phyloP scores from a whole-genome alignment of 192 early-diverging fungal species.

The Cladochytrium replicatum region DNA sequence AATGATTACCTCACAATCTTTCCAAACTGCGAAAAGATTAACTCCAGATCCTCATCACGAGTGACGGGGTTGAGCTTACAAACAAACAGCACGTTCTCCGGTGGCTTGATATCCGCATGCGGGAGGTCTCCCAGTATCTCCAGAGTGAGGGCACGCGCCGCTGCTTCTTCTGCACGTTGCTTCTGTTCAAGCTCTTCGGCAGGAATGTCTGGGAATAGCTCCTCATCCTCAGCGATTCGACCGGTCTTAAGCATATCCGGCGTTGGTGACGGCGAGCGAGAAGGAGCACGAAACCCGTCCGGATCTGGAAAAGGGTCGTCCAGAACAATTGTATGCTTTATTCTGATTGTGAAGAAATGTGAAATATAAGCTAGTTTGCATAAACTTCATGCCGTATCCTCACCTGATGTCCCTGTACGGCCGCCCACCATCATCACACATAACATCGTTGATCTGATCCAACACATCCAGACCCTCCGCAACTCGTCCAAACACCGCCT shows the following conservation, averaged over 20 bases:
- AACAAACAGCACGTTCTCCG: slow-evolving; percentile 94
- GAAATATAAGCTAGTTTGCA: slow-evolving; percentile 1
- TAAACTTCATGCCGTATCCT: not conserved
- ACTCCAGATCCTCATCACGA: slow-evolving; percentile 76
- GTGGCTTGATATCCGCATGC: slow-evolving; percentile 92
- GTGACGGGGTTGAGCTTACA: slow-evolving; percentile 90
- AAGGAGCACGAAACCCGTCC: slow-evolving; percentile 49
- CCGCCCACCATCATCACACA: slow-evolving; percentile 60
- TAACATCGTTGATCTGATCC: slow-evolving; percentile 61
- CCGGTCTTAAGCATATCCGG: slow-evolving; percentile 56
- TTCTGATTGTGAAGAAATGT: slow-evolving; percentile 25
- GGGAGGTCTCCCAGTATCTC: slow-evolving; percentile 98
- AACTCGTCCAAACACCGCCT: slow-evolving; percentile 77
- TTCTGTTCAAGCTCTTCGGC: slow-evolving; percentile 58
- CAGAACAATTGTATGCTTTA: slow-evolving; percentile 82
- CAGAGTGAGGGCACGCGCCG: slow-evolving; percentile 81
- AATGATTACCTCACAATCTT: slow-evolving; percentile 46
- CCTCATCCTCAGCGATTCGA: slow-evolving; percentile 76
- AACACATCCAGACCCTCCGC: slow-evolving; percentile 84
- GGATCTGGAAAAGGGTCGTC: slow-evolving; percentile 91
- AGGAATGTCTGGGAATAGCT: slow-evolving; percentile 30
- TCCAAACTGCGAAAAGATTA: slow-evolving; percentile 92
- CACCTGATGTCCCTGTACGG: slow-evolving; percentile 75
- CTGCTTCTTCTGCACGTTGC: slow-evolving; percentile 60
- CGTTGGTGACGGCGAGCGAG: slow-evolving; percentile 68